Conservation (phyloP, 345 rosid genomes). For the Hypericum perforatum region DNA sequence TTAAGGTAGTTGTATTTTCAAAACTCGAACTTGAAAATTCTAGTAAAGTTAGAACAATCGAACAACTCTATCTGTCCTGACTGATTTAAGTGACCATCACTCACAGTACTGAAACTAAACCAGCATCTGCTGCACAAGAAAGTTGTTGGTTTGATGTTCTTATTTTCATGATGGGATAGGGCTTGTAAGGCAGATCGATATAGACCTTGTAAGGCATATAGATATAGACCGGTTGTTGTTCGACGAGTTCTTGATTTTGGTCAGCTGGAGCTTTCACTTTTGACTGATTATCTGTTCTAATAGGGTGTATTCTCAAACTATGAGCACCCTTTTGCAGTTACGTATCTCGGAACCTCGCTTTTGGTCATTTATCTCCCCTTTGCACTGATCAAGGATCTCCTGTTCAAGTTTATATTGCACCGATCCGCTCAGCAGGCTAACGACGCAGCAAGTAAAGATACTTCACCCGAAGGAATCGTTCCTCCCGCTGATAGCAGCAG, state of each 20-base stretch:
- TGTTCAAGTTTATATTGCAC: slow-evolving; percentile 10
- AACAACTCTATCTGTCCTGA: too few species aligned
- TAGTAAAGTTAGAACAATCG: too few species aligned
- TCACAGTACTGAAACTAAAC: too few species aligned
- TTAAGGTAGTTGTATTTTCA: too few species aligned
- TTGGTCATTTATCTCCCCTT: slow-evolving; percentile 34
- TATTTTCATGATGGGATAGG: too few species aligned
- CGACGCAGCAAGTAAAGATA: neutral
- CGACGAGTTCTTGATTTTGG: neutral
- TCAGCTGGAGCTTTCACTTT: neutral
- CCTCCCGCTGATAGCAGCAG: neutral
- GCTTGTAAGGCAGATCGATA: too few species aligned
- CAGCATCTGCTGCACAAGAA: too few species aligned
- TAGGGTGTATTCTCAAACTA: slow-evolving; percentile 30
- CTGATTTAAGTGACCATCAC: too few species aligned
- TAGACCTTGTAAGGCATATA: too few species aligned
- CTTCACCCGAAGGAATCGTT: neutral
- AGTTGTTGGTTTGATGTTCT: too few species aligned
- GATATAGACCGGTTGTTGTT: neutral
- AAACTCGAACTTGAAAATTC: too few species aligned
- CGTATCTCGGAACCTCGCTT: slow-evolving; percentile 34
- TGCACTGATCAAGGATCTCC: slow-evolving; percentile 33
- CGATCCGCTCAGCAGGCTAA: neutral
- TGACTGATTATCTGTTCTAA: slow-evolving; percentile 1
- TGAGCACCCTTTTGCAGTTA: slow-evolving; percentile 32